These are phyloP conservation scores for Globomyces pollinis-pini DNA, from an alignment of 192 early-diverging fungal genomes.

Conservation along the genomic window DNA sequence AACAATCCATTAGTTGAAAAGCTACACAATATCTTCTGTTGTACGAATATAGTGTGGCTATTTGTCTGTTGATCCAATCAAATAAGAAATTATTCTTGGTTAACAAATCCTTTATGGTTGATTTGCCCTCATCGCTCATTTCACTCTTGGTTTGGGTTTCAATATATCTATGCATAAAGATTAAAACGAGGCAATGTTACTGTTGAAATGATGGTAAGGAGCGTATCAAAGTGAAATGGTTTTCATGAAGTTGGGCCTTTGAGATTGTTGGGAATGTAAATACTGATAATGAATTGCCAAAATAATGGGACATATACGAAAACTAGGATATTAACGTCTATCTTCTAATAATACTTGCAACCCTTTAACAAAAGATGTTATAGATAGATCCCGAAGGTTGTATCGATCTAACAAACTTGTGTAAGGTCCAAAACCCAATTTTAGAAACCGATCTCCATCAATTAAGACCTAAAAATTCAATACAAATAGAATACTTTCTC, in stretches of 20 bases:
- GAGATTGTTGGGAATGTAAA: not conserved
- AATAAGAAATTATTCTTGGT: not conserved
- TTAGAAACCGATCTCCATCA: too few relatives aligned
- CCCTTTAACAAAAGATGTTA: not conserved
- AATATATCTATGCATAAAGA: too few relatives aligned
- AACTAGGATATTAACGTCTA: too few relatives aligned
- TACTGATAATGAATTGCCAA: not conserved
- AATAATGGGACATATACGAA: slow-evolving; percentile 6
- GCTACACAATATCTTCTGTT: not conserved
- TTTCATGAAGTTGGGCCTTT: not conserved
- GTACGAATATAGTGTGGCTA: not conserved
- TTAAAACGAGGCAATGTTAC: too few relatives aligned
- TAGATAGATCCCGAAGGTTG: not conserved
- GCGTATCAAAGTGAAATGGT: not conserved
- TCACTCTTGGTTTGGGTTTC: too few relatives aligned
- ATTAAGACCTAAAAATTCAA: too few relatives aligned
- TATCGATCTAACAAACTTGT: not conserved
- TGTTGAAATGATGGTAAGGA: not conserved
- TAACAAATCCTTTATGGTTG: not conserved
- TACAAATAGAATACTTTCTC: not conserved
- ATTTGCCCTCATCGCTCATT: not conserved
- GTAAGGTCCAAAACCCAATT: not conserved
- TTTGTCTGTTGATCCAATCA: not conserved
- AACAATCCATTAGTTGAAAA: not conserved
- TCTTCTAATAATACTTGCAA: not conserved